Conservation (phyloP, 345 rosid species). For the Salix dunnii region DNA sequence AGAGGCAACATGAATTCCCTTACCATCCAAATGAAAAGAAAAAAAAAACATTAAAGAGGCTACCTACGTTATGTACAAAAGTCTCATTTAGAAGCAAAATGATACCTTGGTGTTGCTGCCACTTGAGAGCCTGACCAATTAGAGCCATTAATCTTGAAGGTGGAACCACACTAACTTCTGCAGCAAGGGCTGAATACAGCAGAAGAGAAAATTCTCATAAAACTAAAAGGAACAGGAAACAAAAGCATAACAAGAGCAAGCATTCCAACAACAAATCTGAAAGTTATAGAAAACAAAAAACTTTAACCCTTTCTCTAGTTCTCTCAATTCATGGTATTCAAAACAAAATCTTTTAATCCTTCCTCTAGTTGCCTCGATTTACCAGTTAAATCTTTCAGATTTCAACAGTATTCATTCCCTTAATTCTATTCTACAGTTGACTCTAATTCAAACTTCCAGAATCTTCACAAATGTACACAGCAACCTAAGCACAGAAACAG, state of each 20-base stretch:
- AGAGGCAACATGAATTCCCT: neutral
- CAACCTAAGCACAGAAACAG: neutral
- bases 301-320: neutral
- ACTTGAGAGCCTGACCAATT: slow-evolving; percentile 92
- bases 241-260: neutral
- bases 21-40: neutral
- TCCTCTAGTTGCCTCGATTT: neutral
- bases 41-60: neutral
- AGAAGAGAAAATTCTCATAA: slow-evolving; percentile 3
- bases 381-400: neutral
- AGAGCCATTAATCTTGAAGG: slow-evolving; percentile 98
- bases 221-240: neutral
- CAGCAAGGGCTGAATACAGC: slow-evolving; percentile 62
- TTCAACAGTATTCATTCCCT: neutral
- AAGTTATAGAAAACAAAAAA: neutral
- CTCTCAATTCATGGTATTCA: neutral
- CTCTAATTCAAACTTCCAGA: neutral
- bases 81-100: neutral
- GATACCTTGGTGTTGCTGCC: slow-evolving; percentile 99
- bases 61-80: neutral
- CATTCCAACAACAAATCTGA: neutral
- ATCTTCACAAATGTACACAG: neutral
- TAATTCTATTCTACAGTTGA: neutral
- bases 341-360: too few species aligned
- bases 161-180: slow-evolving; percentile 91